phyloP scores from a whole-genome alignment of 306 rosid species.

The Neltuma alba region DNA sequence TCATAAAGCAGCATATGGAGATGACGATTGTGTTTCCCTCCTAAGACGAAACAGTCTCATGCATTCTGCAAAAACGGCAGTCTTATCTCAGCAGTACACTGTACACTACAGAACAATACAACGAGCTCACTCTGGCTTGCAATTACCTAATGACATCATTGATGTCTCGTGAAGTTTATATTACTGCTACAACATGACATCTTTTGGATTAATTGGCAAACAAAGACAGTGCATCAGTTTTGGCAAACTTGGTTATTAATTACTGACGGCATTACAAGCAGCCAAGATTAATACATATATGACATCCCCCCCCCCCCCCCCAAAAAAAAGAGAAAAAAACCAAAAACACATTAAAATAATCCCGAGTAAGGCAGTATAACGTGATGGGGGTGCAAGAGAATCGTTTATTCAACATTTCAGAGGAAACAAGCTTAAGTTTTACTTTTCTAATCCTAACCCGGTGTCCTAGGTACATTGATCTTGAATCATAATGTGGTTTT shows the following conservation, averaged over 20 bases:
- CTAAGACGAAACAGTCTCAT: neutral
- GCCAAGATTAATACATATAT: neutral
- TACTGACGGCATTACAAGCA: neutral
- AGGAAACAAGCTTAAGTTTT: conserved; percentile 29
- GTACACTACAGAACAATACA: neutral
- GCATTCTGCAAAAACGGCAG: neutral
- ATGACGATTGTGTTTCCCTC: conserved; percentile 11
- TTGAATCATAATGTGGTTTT: conserved; percentile 43
- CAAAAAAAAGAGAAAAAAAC: no score
- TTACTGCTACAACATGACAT: neutral
- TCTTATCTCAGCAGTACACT: neutral
- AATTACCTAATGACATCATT: neutral
- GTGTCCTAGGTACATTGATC: conserved; percentile 40
- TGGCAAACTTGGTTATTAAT: neutral
- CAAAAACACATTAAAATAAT: conserved; percentile 13
- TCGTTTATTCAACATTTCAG: conserved; percentile 28
- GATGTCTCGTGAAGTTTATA: neutral
- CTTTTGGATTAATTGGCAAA: conserved; percentile 3
- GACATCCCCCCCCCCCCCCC: conserved; percentile 33
- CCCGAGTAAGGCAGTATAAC: conserved; percentile 11
- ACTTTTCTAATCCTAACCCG: conserved; percentile 19
- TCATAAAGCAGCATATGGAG: conserved; percentile 18
- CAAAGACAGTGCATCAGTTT: neutral
- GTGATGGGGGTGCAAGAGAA: neutral
- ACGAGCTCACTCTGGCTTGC: neutral